Conservation (phyloP, 441 rosid species). For the Sinapis alba region DNA sequence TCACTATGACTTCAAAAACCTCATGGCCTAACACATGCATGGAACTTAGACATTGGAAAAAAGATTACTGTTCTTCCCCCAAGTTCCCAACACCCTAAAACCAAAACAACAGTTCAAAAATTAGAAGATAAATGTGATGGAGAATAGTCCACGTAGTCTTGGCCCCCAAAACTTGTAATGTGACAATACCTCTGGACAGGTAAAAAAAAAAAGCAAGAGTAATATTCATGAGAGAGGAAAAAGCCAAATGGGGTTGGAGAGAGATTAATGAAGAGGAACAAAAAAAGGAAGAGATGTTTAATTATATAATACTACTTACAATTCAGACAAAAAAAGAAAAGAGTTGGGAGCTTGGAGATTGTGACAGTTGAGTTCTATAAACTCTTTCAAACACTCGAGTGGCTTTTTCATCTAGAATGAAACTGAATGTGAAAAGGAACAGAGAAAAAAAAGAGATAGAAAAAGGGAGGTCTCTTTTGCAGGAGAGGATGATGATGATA, state of each 20-base stretch:
- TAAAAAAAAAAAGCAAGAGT: slow-evolving; percentile 29
- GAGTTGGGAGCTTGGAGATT: slow-evolving; percentile 17
- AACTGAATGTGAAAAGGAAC: neutral
- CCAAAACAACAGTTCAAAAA: neutral
- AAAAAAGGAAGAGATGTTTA: slow-evolving; percentile 13
- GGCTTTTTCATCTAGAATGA: slow-evolving; percentile 21
- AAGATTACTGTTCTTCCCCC: neutral
- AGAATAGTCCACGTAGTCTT: slow-evolving; percentile 21
- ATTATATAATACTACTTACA: slow-evolving; percentile 1
- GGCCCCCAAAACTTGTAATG: slow-evolving; percentile 18
- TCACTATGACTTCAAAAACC: neutral
- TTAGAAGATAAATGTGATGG: slow-evolving; percentile 17
- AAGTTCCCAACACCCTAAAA: neutral
- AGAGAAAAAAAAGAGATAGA: neutral
- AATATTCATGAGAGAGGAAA: neutral
- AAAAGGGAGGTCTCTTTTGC: slow-evolving; percentile 13
- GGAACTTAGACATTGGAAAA: neutral
- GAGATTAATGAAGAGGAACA: slow-evolving; percentile 2
- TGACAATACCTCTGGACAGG: slow-evolving; percentile 30
- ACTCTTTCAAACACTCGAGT: slow-evolving; percentile 34
- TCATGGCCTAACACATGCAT: neutral
- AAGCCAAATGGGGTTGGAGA: slow-evolving; percentile 27
- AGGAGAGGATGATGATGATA: slow-evolving; percentile 23
- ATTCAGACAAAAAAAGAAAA: slow-evolving; percentile 20
- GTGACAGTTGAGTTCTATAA: slow-evolving; percentile 32